Evolutionary conservation across 345 rosid genomes (phyloP), one percentile per base, ranked within the genome.

Genomic region (Lepidium africanum): DNA sequence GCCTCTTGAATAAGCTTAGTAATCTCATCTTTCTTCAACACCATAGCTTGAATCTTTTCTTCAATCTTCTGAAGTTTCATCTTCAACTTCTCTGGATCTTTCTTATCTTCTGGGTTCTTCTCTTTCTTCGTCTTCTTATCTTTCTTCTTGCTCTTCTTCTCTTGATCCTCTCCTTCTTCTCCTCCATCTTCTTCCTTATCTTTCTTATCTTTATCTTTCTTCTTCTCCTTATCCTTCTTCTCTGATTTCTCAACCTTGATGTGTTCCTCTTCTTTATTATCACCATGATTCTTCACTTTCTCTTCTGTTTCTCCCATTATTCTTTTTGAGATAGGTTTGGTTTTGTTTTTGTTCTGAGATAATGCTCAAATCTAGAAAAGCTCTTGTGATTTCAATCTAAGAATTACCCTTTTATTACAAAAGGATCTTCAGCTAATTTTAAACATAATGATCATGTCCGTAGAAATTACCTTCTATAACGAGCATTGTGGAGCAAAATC

Each of bases 91-190:
- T 71, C 74, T 9, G 93, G 88, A 63, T 83, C 87, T 14, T 78
- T 85, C 59, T 86, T 86, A 54, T 86, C 92, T 81, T 85, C 92
- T 45, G 91, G 87, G 69, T 85, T 80, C 78, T 78, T 81, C 47
- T 81, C 79, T 80, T 81, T 81, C 77, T 85, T 79, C 75, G 69
- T 59, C 79, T 47, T 86, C 77, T 65, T 54, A 75, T 75, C 68
- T 70, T 71, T 74, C 82, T 69, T 77, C 78, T 59, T 78, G 69
- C 55, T 70, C 66, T 75, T 82, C 77, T 67, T 81, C 73, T 67
- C 72, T 70, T 65, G 72, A 63, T 62, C 64, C 62, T 77, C 78
- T 59, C 73, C 80, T 81, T 75, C 86, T 81, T 78, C 49, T 76
- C 68, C 58, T 75, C 70, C 54, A 10, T 71, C 67, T 8, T 76